Evolutionary conservation across 2,329 filamentous ascomycete species (phyloP).

Genomic region (Penicillium sp.): DNA sequence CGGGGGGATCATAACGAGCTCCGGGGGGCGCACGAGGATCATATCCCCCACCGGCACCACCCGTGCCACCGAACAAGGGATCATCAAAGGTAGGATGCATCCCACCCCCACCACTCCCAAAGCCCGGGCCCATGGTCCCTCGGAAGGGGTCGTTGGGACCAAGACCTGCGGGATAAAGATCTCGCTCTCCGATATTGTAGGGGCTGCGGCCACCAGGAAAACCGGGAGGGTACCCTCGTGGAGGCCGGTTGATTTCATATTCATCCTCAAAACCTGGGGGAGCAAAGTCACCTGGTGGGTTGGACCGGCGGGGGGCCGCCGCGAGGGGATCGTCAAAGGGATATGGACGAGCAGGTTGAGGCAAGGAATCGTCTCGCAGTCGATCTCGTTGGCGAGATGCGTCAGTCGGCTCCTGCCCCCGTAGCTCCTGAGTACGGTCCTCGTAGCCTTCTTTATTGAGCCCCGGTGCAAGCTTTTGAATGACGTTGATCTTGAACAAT

Average conservation of each 20-base stretch:
- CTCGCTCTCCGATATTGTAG: slow-evolving; percentile 71
- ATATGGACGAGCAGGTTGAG: slow-evolving; percentile 59
- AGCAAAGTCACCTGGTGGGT: slow-evolving; percentile 67
- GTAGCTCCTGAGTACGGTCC: slow-evolving; percentile 40
- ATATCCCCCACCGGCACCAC: slow-evolving; percentile 46
- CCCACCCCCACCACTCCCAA: slow-evolving; percentile 59
- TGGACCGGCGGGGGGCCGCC: slow-evolving; percentile 53
- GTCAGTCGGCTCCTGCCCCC: slow-evolving; percentile 42
- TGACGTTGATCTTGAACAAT: slow-evolving; percentile 69
- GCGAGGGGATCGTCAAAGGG: slow-evolving; percentile 64
- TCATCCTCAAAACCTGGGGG: slow-evolving; percentile 94
- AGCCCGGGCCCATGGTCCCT: slow-evolving; percentile 57
- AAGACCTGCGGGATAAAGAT: slow-evolving; percentile 79
- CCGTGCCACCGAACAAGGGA: slow-evolving; percentile 65
- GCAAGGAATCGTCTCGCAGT: slow-evolving; percentile 48
- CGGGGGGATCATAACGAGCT: slow-evolving; percentile 83
- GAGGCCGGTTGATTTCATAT: slow-evolving; percentile 69
- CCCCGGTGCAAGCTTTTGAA: slow-evolving; percentile 76
- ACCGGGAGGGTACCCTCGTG: slow-evolving; percentile 44
- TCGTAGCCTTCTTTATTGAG: slow-evolving; percentile 74
- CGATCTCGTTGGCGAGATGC: slow-evolving; percentile 41
- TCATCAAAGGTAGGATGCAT: slow-evolving; percentile 98
- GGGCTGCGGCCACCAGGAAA: slow-evolving; percentile 50
- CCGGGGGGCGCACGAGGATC: slow-evolving; percentile 77
- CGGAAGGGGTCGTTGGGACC: slow-evolving; percentile 79